Conservation (phyloP, 73 alveolate species). For the Tetrahymena elliotti region DNA sequence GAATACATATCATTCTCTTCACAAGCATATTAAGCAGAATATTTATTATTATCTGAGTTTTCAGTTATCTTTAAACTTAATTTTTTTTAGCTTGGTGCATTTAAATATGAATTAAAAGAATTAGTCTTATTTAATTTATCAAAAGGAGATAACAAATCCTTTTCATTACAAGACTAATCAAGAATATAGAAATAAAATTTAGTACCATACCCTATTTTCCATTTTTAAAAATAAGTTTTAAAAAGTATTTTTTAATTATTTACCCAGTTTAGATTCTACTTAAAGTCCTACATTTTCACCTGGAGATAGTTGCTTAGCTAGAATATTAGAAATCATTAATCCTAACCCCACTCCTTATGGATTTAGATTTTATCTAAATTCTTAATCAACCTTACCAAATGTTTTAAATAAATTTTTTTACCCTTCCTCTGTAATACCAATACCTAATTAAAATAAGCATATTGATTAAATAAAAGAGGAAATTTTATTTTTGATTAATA, state of each 20-base stretch:
- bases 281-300: not conserved
- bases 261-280: conserved; percentile 5
- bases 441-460: no score
- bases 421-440: conserved; percentile 45
- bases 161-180: not conserved
- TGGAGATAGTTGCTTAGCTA: conserved; percentile 42
- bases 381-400: conserved; percentile 53
- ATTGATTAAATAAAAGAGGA: not conserved
- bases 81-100: not conserved
- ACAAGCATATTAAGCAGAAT: not conserved
- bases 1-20: not conserved
- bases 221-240: not conserved
- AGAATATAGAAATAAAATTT: not conserved
- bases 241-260: not conserved
- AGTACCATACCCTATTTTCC: not conserved
- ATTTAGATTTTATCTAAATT: conserved; percentile 37
- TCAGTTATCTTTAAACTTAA: not conserved
- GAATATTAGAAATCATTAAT: conserved; percentile 43
- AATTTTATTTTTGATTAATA: not conserved
- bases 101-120: not conserved
- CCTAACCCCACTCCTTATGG: conserved; percentile 69
- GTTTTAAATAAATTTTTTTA: conserved; percentile 41
- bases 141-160: not conserved
- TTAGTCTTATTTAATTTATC: not conserved
- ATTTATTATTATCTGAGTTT: not conserved